These are phyloP conservation scores for Patellifolia procumbens DNA, from an alignment of 179 eudicot species.

Conservation along the genomic window DNA sequence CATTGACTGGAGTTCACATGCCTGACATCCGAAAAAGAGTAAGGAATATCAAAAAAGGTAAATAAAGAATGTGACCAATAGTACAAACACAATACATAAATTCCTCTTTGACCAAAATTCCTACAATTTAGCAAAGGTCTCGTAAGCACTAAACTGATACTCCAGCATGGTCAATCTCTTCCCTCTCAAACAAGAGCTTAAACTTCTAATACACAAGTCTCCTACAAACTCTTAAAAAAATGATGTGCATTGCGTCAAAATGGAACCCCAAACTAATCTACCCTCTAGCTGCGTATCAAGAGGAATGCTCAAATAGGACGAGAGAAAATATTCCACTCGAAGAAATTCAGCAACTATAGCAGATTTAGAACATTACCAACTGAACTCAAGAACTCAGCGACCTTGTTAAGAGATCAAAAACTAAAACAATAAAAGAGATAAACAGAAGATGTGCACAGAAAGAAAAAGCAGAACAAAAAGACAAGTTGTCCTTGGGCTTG, in stretches of 20 bases:
- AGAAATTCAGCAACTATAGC: not conserved
- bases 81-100: not conserved
- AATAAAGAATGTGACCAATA: conserved; percentile 7
- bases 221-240: no score
- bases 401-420: not conserved
- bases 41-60: conserved; percentile 4
- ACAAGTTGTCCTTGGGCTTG: not conserved
- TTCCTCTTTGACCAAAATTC: not conserved
- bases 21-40: conserved; percentile 43
- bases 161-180: not conserved
- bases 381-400: not conserved
- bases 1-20: conserved; percentile 78
- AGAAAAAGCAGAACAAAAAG: not conserved
- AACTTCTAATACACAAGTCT: not conserved
- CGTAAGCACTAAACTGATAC: not conserved
- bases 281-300: not conserved
- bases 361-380: not conserved
- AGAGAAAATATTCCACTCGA: not conserved
- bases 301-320: not conserved
- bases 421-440: not conserved
- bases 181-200: not conserved
- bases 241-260: no score
- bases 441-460: not conserved
- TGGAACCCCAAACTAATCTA: not conserved
- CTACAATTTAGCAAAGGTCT: not conserved